Percentiles rank a stretch among this genome's conserved stretches.
phyloP scores from a whole-genome alignment of 768 basidiomycete genomes.

The Postia placenta region DNA sequence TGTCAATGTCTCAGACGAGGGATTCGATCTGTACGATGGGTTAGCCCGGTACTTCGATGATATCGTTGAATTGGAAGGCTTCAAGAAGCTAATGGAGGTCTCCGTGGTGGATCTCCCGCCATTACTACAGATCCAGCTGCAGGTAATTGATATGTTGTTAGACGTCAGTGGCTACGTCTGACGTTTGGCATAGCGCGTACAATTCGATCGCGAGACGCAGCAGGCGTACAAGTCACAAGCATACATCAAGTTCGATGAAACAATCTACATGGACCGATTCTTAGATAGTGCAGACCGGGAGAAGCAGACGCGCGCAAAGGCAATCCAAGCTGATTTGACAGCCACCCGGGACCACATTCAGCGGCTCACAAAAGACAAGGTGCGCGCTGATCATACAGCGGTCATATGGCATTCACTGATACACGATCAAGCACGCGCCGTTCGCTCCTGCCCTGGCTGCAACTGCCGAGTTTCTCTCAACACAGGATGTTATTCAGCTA shows the following conservation, averaged over 20 bases:
- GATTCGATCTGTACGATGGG: constrained; percentile 91
- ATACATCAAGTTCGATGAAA: constrained; percentile 86
- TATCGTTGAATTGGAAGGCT: constrained; percentile 79
- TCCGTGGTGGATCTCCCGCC: constrained; percentile 83
- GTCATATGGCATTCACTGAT: background rate
- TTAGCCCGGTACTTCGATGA: constrained; percentile 89
- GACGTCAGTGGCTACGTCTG: too few relatives aligned
- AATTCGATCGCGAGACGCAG: constrained; percentile 88
- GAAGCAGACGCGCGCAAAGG: constrained; percentile 67
- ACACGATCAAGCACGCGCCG: constrained; percentile 46
- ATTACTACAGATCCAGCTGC: constrained; percentile 90
- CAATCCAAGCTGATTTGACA: constrained; percentile 61
- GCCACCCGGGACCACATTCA: constrained; percentile 62
- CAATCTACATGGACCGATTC: constrained; percentile 88
- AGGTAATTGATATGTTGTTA: too few relatives aligned
- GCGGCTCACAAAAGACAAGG: constrained; percentile 66
- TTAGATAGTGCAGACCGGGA: constrained; percentile 65
- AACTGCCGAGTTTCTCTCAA: constrained; percentile 52
- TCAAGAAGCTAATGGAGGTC: constrained; percentile 84
- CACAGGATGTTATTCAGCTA: constrained; percentile 36
- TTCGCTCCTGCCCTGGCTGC: constrained; percentile 50
- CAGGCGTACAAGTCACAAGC: constrained; percentile 96
- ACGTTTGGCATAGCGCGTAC: constrained; percentile 59
- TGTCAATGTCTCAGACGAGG: constrained; percentile 86
- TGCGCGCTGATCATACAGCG: constrained; percentile 25